Evolutionary conservation across 2,329 filamentous ascomycete genomes (phyloP).

Genomic region (Alternaria hordeiaustralica): DNA sequence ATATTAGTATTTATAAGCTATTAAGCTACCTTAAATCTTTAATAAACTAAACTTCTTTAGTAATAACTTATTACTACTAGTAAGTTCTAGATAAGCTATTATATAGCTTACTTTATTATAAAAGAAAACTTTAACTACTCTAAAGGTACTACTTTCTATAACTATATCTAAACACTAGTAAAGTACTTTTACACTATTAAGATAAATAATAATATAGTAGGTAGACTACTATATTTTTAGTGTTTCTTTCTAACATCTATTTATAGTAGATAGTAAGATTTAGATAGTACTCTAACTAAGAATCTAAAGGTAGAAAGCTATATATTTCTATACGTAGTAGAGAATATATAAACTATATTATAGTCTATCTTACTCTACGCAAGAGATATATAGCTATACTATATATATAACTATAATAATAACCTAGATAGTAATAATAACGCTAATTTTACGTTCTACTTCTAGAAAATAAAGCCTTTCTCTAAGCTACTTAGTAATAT

Average conservation of each 20-base stretch:
- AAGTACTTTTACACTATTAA: background rate
- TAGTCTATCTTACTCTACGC: background rate
- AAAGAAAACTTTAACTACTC: background rate
- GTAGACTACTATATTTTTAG: background rate
- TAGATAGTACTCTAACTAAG: background rate
- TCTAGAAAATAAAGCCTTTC: background rate
- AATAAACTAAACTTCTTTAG: background rate
- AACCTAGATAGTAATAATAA: background rate
- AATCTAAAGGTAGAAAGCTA: background rate
- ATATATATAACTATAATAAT: background rate
- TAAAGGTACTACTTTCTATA: background rate
- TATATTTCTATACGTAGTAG: background rate
- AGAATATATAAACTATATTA: background rate
- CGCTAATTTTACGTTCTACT: background rate
- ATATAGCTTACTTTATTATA: background rate
- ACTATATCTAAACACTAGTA: background rate
- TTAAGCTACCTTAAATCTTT: too few relatives aligned
- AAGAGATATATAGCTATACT: background rate
- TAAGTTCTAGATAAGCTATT: too few relatives aligned
- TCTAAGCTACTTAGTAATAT: background rate
- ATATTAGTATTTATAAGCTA: too few relatives aligned
- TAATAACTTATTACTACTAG: background rate
- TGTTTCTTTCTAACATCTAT: background rate
- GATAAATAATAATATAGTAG: background rate
- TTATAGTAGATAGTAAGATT: background rate